Base-by-base conservation (phyloP, 768 basidiomycete genomes). In the Tylopilus sp. region DNA sequence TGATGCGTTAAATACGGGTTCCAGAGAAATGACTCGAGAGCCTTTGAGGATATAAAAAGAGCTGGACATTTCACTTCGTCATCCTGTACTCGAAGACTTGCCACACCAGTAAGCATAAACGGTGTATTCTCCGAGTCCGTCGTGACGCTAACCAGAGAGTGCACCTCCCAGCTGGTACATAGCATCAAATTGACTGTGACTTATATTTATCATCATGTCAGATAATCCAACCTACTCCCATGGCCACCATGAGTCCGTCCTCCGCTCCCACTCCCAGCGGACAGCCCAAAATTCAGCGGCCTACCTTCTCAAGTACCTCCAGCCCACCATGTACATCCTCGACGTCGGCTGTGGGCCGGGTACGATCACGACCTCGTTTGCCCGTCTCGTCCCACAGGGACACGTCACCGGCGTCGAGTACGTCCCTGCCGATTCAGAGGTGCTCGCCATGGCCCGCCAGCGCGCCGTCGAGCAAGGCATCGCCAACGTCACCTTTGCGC, bases 281-380 rank as follows among this genome's bases (percentile, higher is more conserved):
- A 79, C 76, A 14, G 76, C 67, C 16, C 50, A 47, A 17, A 57
- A 53, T 1, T 76, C 74, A 0, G 75, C 77, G 3, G 67, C 66
- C 0, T 75, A 74, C 59, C 67, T 80, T 22, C 49, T 78, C 30
- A 63, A 65, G 11, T 63, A 67, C 34, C 60, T 79, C 28, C 63
- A 68, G 24, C 72, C 74, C 1, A 48, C 60, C 42, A 71, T 75
- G 71, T 54, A 63, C 31, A 70, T 82, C 50, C 75, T 82, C 38
- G 80, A 82, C 59, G 60, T 80, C 31, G 79, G 79, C 11, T 81
- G 76, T 55, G 79, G 81, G 0, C 79, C 80, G 0, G 81, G 79
- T 0, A 77, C 76, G 14, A 81, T 81, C 63, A 78, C 78, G 2
- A 54, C 61, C 28, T 74, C 74, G 48, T 63, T 82, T 21, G 79